Conservation (phyloP, 768 basidiomycete species). For the Hygrophoropsis aurantiaca region DNA sequence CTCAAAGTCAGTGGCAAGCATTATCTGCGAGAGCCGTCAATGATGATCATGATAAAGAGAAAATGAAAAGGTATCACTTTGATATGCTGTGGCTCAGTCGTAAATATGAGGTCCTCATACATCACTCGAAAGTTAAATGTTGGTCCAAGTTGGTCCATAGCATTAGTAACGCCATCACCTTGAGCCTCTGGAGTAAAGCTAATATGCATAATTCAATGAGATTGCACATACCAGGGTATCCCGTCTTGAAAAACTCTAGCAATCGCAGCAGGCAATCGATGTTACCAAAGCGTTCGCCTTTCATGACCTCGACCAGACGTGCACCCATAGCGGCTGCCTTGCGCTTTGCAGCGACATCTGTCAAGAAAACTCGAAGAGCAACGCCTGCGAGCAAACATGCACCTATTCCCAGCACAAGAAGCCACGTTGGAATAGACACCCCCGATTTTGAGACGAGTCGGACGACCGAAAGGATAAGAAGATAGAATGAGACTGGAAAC, state of each 20-base stretch:
- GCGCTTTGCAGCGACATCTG: neutral
- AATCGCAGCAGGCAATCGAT: constrained; percentile 24
- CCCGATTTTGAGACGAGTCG: too few relatives aligned
- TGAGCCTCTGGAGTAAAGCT: neutral
- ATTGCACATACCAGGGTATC: constrained; percentile 31
- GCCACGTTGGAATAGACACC: too few relatives aligned
- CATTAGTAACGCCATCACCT: constrained; percentile 19
- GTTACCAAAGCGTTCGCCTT: constrained; percentile 23
- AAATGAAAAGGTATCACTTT: constrained; percentile 19
- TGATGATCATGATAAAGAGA: neutral
- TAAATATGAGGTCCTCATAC: constrained; percentile 44
- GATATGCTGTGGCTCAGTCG: constrained; percentile 45
- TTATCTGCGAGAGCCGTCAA: constrained; percentile 13
- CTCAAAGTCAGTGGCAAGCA: constrained; percentile 37
- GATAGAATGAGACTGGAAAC: too few relatives aligned
- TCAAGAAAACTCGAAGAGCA: neutral
- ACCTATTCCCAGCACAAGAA: neutral
- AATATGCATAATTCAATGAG: neutral
- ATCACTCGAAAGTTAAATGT: constrained; percentile 40
- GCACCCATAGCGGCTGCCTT: constrained; percentile 12
- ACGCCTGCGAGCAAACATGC: neutral
- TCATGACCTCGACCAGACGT: constrained; percentile 15
- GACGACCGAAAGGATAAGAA: too few relatives aligned
- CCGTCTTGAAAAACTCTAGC: constrained; percentile 14
- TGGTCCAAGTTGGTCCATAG: constrained; percentile 13